A percentile compares a stretch with the other conserved stretches of the same genome.
Evolutionary conservation across 2,329 filamentous ascomycete species (phyloP).

Genomic region (Diplodia scrobiculata): DNA sequence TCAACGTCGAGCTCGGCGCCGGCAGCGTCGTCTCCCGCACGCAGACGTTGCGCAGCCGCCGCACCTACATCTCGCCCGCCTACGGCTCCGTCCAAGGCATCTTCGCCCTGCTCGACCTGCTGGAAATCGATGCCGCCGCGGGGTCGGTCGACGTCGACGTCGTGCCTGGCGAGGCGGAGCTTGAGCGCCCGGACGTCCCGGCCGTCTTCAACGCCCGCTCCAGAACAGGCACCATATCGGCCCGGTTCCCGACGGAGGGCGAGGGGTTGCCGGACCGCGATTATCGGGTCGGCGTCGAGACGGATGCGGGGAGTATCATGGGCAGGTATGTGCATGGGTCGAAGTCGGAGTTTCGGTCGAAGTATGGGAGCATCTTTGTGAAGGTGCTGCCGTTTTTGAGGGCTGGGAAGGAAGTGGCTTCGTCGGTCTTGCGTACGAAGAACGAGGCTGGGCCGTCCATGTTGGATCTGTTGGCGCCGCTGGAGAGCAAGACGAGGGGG

Average conservation of each 20-base stretch:
- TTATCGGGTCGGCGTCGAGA: neutral
- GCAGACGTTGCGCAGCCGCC: neutral
- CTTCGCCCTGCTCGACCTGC: conserved; percentile 10
- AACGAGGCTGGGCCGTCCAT: neutral
- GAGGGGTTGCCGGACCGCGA: neutral
- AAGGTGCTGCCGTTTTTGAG: neutral
- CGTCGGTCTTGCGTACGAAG: neutral
- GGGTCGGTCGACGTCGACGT: neutral
- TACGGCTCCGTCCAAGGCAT: neutral
- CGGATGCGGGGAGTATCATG: conserved; percentile 1
- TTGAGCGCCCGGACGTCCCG: neutral
- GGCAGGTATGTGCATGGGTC: conserved; percentile 3
- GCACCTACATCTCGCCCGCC: conserved; percentile 3
- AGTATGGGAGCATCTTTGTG: neutral
- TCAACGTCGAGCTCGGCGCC: neutral
- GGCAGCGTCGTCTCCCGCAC: neutral
- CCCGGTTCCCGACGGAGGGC: neutral
- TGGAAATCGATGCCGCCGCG: neutral
- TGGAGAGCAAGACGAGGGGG: neutral
- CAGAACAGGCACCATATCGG: neutral
- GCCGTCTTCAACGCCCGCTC: conserved; percentile 1
- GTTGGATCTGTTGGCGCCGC: neutral
- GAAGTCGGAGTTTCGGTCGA: neutral
- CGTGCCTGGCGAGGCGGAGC: neutral
- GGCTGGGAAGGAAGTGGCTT: neutral